Conservation (phyloP, 306 rosid genomes). For the Sicyos baderoa region DNA sequence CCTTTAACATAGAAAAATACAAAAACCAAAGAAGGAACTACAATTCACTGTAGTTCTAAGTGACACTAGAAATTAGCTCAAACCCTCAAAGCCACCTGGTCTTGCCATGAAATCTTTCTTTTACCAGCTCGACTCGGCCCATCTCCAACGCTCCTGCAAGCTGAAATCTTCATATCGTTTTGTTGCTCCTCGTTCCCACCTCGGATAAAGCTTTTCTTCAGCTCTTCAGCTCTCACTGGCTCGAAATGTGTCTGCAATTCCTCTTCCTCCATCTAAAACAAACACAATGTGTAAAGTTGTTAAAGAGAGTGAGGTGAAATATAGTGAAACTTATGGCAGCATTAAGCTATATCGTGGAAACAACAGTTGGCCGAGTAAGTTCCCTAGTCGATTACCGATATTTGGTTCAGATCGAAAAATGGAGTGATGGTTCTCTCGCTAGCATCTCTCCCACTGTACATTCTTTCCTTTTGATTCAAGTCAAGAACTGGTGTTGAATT, state of each 20-base stretch:
- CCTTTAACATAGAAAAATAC: slow-evolving; percentile 12
- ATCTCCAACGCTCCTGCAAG: slow-evolving; percentile 57
- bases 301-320: not conserved
- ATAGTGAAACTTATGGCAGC: slow-evolving; percentile 14
- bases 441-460: slow-evolving; percentile 49
- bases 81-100: slow-evolving; percentile 87
- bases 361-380: not conserved
- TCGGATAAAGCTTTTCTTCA: slow-evolving; percentile 53
- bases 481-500: slow-evolving; percentile 37
- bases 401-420: slow-evolving; percentile 81
- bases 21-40: not conserved
- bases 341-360: slow-evolving; percentile 7
- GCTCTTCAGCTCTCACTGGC: slow-evolving; percentile 44
- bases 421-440: slow-evolving; percentile 46
- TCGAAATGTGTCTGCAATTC: slow-evolving; percentile 50
- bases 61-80: slow-evolving; percentile 29
- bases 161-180: slow-evolving; percentile 55
- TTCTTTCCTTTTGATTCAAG: slow-evolving; percentile 51
- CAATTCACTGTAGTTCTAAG: slow-evolving; percentile 1
- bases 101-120: slow-evolving; percentile 98
- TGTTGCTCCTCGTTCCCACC: slow-evolving; percentile 53
- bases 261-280: slow-evolving; percentile 73
- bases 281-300: not conserved
- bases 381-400: slow-evolving; percentile 49
- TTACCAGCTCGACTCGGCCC: slow-evolving; percentile 71